Conservation (phyloP, 108 stramenopile genomes). For the Pelagomonas calceolata region DNA sequence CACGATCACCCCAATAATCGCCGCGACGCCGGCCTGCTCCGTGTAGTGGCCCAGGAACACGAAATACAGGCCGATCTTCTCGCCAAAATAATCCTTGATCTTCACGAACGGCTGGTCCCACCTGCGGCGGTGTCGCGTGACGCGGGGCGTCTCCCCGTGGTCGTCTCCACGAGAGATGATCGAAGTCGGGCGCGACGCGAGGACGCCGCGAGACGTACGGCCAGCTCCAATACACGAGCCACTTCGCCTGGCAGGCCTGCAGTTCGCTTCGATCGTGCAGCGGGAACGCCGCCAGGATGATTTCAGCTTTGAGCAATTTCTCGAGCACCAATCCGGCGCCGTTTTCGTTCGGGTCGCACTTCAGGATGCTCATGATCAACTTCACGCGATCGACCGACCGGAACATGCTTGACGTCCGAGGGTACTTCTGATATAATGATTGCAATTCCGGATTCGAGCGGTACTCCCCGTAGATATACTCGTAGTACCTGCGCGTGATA, state of each 20-base stretch:
- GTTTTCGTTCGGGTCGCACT: background rate
- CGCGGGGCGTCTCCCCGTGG: background rate
- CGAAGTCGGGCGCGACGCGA: too few species aligned
- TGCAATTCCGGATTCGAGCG: background rate
- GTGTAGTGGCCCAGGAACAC: constrained; percentile 37
- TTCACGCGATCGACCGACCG: constrained; percentile 6
- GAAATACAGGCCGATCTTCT: constrained; percentile 38
- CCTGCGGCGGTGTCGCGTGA: background rate
- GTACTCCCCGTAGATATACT: constrained; percentile 18
- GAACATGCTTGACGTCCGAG: background rate
- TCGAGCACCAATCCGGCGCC: constrained; percentile 4
- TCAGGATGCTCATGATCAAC: constrained; percentile 1
- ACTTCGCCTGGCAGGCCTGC: constrained; percentile 16
- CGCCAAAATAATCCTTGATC: constrained; percentile 38
- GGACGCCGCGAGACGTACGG: too few species aligned
- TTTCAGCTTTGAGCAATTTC: constrained; percentile 18
- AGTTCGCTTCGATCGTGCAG: constrained; percentile 33
- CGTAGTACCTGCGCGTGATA: too few species aligned
- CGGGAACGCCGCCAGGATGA: constrained; percentile 25
- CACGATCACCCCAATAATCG: constrained; percentile 22
- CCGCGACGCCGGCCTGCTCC: constrained; percentile 20
- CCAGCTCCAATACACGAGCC: constrained; percentile 18
- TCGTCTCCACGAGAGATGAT: too few species aligned
- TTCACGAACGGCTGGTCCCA: constrained; percentile 19
- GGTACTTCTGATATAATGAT: background rate